Base-by-base conservation (phyloP, 1,284 basidiomycete genomes). In the Coriolopsis trogii region DNA sequence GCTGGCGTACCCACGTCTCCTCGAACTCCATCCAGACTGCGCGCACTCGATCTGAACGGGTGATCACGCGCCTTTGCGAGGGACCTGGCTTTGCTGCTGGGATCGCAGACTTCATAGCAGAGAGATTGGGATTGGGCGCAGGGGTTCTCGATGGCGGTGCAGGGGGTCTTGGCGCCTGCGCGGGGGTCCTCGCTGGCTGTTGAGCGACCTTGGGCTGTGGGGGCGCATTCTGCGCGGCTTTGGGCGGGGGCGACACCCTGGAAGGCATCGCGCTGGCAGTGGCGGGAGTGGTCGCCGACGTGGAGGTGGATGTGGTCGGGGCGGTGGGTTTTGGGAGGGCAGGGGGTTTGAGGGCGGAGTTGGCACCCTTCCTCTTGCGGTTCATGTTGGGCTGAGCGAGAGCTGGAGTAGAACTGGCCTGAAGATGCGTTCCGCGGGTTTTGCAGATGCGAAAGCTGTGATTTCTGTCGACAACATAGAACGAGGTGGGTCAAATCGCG, bases 391-490 rank as follows among this genome's bases (percentile, higher is more conserved):
- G 34, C 42, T 38, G 38, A 36, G 49, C 9, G 45, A 37, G 36
- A 39, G 53, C 15, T 39, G 15, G 42, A 10, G 21, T 21, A 23
- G 20, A 21, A 45, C 31, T 44, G 48, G 53, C 49, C 53, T 56
- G 53, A 45, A 51, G 44, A 51, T 37, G 52, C 53, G 51, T 50
- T 46, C 46, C 28, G 51, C 49, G 52, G 51, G 56, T 34, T 45
- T 46, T 42, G 53, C 53, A 56, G 57, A 51, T 28, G 37, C 28
- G 46, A 53, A 51, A 44, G 57, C 53, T 52, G 57, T 41, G 51
- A 53, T 53, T 53, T 55, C 47, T 53, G 45, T 36, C 31, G 57
- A 41, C 57, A 56, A 56, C 57, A 59, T 59, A 59, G 57, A 52
- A 59, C 54, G 36, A 41, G 45, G 43, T 30, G 47, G n/a, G 13